These are phyloP conservation scores for Globisporangium iwayamae DNA, from an alignment of 352 stramenopile species.

Conservation along the genomic window DNA sequence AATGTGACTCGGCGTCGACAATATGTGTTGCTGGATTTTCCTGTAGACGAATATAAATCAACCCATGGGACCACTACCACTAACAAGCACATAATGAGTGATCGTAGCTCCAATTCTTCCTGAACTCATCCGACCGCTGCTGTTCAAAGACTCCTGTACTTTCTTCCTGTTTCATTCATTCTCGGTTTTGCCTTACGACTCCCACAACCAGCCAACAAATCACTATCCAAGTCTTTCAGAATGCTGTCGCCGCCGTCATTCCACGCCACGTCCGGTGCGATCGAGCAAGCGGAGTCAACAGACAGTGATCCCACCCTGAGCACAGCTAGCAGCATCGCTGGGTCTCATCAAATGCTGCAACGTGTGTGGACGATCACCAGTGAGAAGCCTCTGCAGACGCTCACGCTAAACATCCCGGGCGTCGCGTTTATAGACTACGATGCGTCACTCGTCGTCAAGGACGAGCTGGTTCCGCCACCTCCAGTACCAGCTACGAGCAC, in stretches of 20 bases:
- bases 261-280: not conserved
- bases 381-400: not conserved
- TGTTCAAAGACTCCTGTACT: no score
- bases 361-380: not conserved
- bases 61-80: not conserved
- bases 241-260: not conserved
- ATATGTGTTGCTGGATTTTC: not conserved
- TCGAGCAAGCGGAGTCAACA: not conserved
- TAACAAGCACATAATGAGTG: not conserved
- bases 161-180: not conserved
- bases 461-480: not conserved
- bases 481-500: not conserved
- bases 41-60: not conserved
- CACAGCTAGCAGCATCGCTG: not conserved
- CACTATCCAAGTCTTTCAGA: not conserved
- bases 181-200: not conserved
- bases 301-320: not conserved
- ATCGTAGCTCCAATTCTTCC: not conserved
- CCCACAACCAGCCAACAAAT: not conserved
- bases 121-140: no score
- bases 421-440: constrained; percentile 6
- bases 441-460: not conserved
- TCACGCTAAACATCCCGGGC: not conserved
- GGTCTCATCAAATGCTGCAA: not conserved
- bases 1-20: no score